phyloP scores from a whole-genome alignment of 441 rosid species.

The Brassica hybrid region DNA sequence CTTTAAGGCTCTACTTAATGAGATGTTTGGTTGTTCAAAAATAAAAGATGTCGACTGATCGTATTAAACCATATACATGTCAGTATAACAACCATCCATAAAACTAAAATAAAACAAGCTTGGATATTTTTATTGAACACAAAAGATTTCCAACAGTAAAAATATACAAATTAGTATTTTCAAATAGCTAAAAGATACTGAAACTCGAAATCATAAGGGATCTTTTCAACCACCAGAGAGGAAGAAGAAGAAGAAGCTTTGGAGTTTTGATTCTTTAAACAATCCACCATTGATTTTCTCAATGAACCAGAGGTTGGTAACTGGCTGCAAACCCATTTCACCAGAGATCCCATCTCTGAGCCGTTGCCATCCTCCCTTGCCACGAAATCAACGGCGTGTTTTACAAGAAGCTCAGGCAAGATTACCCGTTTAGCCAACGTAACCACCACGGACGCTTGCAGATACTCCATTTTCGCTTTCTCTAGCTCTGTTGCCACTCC shows the following conservation, averaged over 20 bases:
- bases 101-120: slow-evolving; percentile 1
- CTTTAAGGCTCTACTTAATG: too few relatives aligned
- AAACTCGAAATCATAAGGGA: slow-evolving; percentile 83
- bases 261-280: slow-evolving; percentile 64
- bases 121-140: not conserved
- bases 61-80: not conserved
- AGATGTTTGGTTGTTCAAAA: too few relatives aligned
- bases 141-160: not conserved
- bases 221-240: slow-evolving; percentile 58
- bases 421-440: slow-evolving; percentile 62
- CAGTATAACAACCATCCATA: not conserved
- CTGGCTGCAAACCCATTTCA: slow-evolving; percentile 92
- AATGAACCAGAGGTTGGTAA: slow-evolving; percentile 81
- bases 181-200: slow-evolving; percentile 79
- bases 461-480: slow-evolving; percentile 83
- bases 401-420: slow-evolving; percentile 74
- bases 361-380: slow-evolving; percentile 19
- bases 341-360: slow-evolving; percentile 54
- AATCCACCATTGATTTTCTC: slow-evolving; percentile 91
- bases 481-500: slow-evolving; percentile 72
- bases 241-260: slow-evolving; percentile 35
- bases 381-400: slow-evolving; percentile 63
- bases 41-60: not conserved
- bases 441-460: slow-evolving; percentile 82
- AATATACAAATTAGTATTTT: not conserved